Evolutionary conservation across 441 rosid species (phyloP).

Genomic region (Brassica hybrid): DNA sequence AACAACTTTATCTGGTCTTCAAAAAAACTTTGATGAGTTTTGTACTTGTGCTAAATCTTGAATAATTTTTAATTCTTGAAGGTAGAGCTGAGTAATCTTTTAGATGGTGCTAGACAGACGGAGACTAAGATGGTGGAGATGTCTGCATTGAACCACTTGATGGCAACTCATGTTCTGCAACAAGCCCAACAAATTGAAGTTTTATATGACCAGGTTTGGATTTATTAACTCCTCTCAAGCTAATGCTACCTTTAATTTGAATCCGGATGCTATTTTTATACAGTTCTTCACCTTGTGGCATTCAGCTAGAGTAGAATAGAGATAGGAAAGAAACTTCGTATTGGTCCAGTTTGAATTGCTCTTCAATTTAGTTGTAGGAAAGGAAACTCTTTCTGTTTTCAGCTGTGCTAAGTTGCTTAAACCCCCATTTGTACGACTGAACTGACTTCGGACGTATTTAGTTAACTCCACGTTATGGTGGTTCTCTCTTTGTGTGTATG

Average conservation of each 20-base stretch:
- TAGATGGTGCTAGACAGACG: slow-evolving; percentile 85
- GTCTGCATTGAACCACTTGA: slow-evolving; percentile 94
- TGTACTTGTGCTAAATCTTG: slow-evolving; percentile 16
- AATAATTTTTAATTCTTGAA: slow-evolving; percentile 43
- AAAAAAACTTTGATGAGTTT: slow-evolving; percentile 16
- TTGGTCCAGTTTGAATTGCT: background rate
- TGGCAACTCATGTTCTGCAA: slow-evolving; percentile 94
- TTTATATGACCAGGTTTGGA: slow-evolving; percentile 83
- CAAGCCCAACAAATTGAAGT: slow-evolving; percentile 92
- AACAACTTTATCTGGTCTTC: slow-evolving; percentile 5
- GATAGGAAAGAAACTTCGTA: background rate
- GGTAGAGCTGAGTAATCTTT: slow-evolving; percentile 87
- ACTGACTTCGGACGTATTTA: background rate
- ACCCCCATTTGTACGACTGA: background rate
- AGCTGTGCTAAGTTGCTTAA: slow-evolving; percentile 19
- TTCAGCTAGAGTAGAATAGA: slow-evolving; percentile 15
- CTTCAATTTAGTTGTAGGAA: background rate
- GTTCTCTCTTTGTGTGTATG: background rate
- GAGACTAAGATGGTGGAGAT: slow-evolving; percentile 99
- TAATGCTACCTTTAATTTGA: background rate
- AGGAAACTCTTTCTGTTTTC: slow-evolving; percentile 14
- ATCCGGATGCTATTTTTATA: background rate
- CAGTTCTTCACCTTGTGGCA: slow-evolving; percentile 2
- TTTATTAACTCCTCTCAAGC: slow-evolving; percentile 18
- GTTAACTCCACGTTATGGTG: slow-evolving; percentile 1